Conservation (phyloP, 2,329 filamentous ascomycete species). For the Thelonectria discophora region DNA sequence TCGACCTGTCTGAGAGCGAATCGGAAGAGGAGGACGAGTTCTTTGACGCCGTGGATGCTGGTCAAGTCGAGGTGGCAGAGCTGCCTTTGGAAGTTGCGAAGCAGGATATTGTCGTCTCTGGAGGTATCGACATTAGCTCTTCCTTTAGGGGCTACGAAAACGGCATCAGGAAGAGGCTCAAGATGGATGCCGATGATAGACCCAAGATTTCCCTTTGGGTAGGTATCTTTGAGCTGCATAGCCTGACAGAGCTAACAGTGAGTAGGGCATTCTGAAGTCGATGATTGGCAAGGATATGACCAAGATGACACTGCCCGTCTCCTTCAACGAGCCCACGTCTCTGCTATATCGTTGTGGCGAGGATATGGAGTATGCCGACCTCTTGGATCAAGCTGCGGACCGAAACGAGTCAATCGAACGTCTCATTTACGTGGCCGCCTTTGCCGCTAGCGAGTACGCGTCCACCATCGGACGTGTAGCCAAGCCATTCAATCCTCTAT, state of each 20-base stretch:
- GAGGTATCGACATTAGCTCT: constrained; percentile 71
- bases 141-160: constrained; percentile 94
- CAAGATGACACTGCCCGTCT: constrained; percentile 98
- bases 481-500: constrained; percentile 96
- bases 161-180: constrained; percentile 79
- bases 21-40: constrained; percentile 91
- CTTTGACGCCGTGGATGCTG: constrained; percentile 95
- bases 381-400: constrained; percentile 88
- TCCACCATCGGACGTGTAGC: constrained; percentile 96
- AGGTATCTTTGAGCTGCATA: constrained; percentile 49
- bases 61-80: constrained; percentile 83
- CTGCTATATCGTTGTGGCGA: constrained; percentile 93
- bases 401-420: constrained; percentile 88
- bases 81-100: constrained; percentile 64
- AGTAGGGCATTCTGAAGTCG: constrained; percentile 91
- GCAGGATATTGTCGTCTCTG: constrained; percentile 53
- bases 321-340: constrained; percentile 98
- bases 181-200: constrained; percentile 90
- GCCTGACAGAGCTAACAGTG: constrained; percentile 33
- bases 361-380: constrained; percentile 97
- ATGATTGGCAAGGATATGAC: constrained; percentile 99
- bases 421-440: constrained; percentile 92
- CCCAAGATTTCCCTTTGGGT: constrained; percentile 98
- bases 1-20: constrained; percentile 80
- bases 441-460: constrained; percentile 95